These are phyloP conservation scores for Cryptococcus sp. DNA, from an alignment of 1,284 basidiomycete genomes.

Conservation along the genomic window DNA sequence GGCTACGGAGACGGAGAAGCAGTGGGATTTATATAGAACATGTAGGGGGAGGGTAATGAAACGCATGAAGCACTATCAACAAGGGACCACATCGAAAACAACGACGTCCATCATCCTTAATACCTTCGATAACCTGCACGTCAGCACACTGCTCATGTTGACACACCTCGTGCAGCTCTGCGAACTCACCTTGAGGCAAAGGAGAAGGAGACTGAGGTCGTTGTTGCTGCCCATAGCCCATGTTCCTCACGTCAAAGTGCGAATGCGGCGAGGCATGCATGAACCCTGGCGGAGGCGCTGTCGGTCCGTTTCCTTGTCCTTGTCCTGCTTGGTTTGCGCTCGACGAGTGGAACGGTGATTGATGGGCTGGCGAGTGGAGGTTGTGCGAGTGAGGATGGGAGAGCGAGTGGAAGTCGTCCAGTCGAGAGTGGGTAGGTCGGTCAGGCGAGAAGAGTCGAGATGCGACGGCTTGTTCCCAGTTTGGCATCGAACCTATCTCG, in stretches of 20 bases:
- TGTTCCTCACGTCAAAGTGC: background rate
- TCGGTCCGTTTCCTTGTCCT: too few species aligned
- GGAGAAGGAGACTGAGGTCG: constrained; percentile 4
- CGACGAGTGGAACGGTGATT: background rate
- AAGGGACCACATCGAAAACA: too few species aligned
- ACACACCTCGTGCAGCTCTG: background rate
- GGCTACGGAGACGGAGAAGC: too few species aligned
- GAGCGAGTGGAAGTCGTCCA: constrained; percentile 1
- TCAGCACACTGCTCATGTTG: background rate
- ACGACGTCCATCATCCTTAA: background rate
- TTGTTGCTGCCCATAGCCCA: background rate
- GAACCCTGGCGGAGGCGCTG: constrained; percentile 2
- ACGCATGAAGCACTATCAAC: too few species aligned
- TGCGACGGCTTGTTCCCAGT: background rate
- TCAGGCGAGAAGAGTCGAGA: constrained; percentile 12
- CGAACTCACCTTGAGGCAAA: constrained; percentile 4
- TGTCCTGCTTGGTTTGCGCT: background rate
- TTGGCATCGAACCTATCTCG: background rate
- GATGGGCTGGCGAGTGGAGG: background rate
- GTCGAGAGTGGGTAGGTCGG: background rate
- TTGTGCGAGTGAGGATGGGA: background rate
- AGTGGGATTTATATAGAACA: too few species aligned
- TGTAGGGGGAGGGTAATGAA: too few species aligned
- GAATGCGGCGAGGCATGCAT: background rate
- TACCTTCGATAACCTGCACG: constrained; percentile 2